These are phyloP conservation scores for Ceratocystis diversiconidia DNA, from an alignment of 2,329 filamentous ascomycete species.

Conservation along the genomic window DNA sequence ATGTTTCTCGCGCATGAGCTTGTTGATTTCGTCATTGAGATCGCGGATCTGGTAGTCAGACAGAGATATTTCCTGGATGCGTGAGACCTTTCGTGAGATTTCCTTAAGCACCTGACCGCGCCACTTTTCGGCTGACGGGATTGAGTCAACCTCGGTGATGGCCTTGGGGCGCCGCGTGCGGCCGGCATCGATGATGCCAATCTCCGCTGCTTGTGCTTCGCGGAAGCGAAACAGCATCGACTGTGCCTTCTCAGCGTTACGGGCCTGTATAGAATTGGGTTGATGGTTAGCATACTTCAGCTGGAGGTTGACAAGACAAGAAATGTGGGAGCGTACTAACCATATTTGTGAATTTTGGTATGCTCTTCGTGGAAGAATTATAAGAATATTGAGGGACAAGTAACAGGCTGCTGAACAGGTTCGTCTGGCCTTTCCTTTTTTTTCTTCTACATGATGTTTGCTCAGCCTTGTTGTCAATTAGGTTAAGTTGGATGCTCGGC, in stretches of 20 bases:
- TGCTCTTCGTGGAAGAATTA: not conserved
- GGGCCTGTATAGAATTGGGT: slow-evolving; percentile 46
- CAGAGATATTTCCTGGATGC: slow-evolving; percentile 83
- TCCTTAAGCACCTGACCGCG: slow-evolving; percentile 94
- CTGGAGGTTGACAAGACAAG: not conserved
- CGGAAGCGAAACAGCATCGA: slow-evolving; percentile 99
- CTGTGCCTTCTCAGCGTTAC: slow-evolving; percentile 96
- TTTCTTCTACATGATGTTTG: not conserved
- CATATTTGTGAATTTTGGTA: not conserved
- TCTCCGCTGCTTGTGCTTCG: slow-evolving; percentile 87
- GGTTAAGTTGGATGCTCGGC: not conserved
- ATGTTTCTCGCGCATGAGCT: slow-evolving; percentile 96
- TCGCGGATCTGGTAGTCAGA: slow-evolving; percentile 95
- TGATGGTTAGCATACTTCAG: not conserved
- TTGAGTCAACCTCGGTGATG: slow-evolving; percentile 72
- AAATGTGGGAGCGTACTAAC: not conserved
- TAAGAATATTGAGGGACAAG: not conserved
- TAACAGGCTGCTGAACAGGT: not conserved
- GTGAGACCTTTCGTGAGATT: slow-evolving; percentile 88
- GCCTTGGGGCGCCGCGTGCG: slow-evolving; percentile 79
- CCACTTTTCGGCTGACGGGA: slow-evolving; percentile 92
- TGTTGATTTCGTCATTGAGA: slow-evolving; percentile 98
- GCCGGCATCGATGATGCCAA: slow-evolving; percentile 88
- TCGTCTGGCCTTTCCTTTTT: not conserved
- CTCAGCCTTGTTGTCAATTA: slow-evolving; percentile 5